These are phyloP conservation scores for Dactylonectria macrodidyma DNA, from an alignment of 2,329 filamentous ascomycete genomes.

Conservation along the genomic window DNA sequence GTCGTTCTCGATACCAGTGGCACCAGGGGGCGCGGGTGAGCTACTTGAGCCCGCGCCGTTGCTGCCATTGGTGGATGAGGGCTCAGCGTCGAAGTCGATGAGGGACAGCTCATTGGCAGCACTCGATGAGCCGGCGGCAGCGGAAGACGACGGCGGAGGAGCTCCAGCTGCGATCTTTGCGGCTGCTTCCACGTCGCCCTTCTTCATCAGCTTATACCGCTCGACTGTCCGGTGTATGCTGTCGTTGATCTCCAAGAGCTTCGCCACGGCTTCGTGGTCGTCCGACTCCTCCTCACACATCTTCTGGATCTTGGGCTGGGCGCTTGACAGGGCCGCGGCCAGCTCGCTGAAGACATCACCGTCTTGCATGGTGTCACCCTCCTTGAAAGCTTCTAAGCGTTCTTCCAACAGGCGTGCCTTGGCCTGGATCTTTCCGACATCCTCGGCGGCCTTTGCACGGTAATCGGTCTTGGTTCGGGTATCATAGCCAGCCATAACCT, in stretches of 20 bases:
- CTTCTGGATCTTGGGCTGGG: slow-evolving; percentile 98
- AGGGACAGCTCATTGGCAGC: slow-evolving; percentile 84
- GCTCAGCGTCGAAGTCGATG: slow-evolving; percentile 87
- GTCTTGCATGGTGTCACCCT: slow-evolving; percentile 82
- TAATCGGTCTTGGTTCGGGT: slow-evolving; percentile 97
- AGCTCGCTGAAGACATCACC: slow-evolving; percentile 85
- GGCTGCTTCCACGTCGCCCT: slow-evolving; percentile 89
- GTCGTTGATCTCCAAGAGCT: slow-evolving; percentile 97
- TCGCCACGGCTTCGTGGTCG: slow-evolving; percentile 94
- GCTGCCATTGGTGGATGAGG: slow-evolving; percentile 68
- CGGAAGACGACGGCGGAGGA: slow-evolving; percentile 66
- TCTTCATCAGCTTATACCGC: slow-evolving; percentile 95
- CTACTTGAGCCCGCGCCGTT: slow-evolving; percentile 55
- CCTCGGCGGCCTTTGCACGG: slow-evolving; percentile 95
- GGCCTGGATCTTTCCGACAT: slow-evolving; percentile 94
- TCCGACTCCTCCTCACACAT: slow-evolving; percentile 99
- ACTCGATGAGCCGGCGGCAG: slow-evolving; percentile 67
- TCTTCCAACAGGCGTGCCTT: slow-evolving; percentile 95
- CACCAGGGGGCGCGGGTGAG: slow-evolving; percentile 55
- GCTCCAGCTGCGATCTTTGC: slow-evolving; percentile 88
- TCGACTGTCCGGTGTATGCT: slow-evolving; percentile 98
- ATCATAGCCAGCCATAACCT: slow-evolving; percentile 98
- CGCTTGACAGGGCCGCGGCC: slow-evolving; percentile 88
- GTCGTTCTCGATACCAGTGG: slow-evolving; percentile 87
- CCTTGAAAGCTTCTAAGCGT: slow-evolving; percentile 86